phyloP scores from a whole-genome alignment of 1,284 basidiomycete species.

The Heimioporus punctisporus region DNA sequence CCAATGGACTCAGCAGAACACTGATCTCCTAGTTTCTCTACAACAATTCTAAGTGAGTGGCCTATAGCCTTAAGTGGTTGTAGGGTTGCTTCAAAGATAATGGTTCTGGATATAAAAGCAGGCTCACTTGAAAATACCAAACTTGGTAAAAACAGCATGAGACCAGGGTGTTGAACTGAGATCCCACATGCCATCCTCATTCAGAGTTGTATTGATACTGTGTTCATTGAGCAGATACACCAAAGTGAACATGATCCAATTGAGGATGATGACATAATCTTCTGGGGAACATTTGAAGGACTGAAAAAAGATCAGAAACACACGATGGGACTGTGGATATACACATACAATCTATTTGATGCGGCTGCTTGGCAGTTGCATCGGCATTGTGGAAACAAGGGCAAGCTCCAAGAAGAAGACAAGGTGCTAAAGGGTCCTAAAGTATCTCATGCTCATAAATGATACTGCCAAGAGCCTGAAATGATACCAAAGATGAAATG shows the following conservation, averaged over 20 bases:
- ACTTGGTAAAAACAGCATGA: too few relatives aligned
- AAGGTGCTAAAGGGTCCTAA: constrained; percentile 30
- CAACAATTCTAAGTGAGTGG: too few relatives aligned
- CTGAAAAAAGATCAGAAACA: constrained; percentile 23
- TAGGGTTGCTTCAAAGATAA: too few relatives aligned
- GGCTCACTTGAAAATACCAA: too few relatives aligned
- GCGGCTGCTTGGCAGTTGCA: constrained; percentile 42
- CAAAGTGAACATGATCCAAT: constrained; percentile 77
- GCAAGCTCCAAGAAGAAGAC: constrained; percentile 33
- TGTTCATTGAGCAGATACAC: constrained; percentile 55
- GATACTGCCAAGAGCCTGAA: constrained; percentile 37
- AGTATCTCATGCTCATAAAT: constrained; percentile 38
- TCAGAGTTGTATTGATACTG: constrained; percentile 50
- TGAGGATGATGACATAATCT: constrained; percentile 65
- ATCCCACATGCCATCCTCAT: constrained; percentile 60
- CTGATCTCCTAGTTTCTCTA: too few relatives aligned
- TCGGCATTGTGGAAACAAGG: constrained; percentile 43
- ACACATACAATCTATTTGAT: constrained; percentile 41
- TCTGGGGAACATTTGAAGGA: constrained; percentile 53
- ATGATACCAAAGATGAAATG: constrained; percentile 38
- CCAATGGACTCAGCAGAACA: too few relatives aligned
- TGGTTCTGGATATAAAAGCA: too few relatives aligned
- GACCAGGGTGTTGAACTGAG: too few relatives aligned
- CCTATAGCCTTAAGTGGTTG: too few relatives aligned
- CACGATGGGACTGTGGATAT: background rate